These are phyloP conservation scores for Tremella fuciformis DNA, from an alignment of 768 basidiomycete species.

Conservation along the genomic window DNA sequence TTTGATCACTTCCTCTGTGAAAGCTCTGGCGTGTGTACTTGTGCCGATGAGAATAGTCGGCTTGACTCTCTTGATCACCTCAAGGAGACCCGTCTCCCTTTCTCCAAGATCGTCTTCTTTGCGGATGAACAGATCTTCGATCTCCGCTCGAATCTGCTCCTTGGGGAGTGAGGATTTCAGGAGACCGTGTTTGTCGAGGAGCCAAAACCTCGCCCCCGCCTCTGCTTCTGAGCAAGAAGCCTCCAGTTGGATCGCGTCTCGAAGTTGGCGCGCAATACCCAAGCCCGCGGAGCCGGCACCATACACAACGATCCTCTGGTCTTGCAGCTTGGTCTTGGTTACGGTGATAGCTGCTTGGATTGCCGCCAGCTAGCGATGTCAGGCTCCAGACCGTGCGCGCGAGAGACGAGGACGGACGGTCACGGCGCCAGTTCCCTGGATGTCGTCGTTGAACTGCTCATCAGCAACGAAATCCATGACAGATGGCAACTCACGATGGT, in stretches of 20 bases:
- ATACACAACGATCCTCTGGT: constrained; percentile 74
- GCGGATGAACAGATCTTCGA: constrained; percentile 60
- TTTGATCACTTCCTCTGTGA: constrained; percentile 67
- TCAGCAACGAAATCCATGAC: neutral
- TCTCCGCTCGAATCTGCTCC: constrained; percentile 53
- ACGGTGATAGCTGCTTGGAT: constrained; percentile 47
- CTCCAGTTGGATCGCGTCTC: constrained; percentile 66
- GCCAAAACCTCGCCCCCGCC: constrained; percentile 67
- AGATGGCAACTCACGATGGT: constrained; percentile 22
- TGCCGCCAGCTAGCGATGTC: constrained; percentile 41
- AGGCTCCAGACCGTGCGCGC: neutral
- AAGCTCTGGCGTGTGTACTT: constrained; percentile 73
- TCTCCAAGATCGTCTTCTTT: constrained; percentile 58
- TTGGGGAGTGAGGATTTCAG: constrained; percentile 58
- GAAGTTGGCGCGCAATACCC: constrained; percentile 66
- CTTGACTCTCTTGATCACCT: constrained; percentile 67
- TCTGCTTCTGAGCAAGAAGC: constrained; percentile 58
- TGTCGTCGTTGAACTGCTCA: constrained; percentile 70
- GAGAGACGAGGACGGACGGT: constrained; percentile 27
- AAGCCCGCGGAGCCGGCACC: constrained; percentile 73
- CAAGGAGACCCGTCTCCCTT: constrained; percentile 56
- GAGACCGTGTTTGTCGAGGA: constrained; percentile 68
- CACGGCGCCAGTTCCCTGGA: constrained; percentile 55
- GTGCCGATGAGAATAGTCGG: constrained; percentile 84
- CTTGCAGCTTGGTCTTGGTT: constrained; percentile 65